A percentile compares a stretch with the other conserved stretches of the same genome.
Evolutionary conservation across 441 rosid species (phyloP).

Genomic region (Oxalis stricta): DNA sequence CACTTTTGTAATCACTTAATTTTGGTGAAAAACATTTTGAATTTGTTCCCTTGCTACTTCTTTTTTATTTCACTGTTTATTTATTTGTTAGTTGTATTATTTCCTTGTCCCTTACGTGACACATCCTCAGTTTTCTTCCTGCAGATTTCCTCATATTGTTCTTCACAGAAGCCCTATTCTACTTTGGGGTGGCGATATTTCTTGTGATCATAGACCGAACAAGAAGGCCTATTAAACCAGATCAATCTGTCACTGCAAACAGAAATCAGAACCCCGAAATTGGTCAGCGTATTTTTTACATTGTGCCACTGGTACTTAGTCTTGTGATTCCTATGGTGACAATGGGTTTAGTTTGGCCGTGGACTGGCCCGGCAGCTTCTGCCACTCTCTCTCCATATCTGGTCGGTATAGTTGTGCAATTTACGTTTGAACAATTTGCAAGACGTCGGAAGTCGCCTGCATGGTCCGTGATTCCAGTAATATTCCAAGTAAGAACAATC

Average conservation of each 20-base stretch:
- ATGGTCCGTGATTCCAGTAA: conserved; percentile 60
- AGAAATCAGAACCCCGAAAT: conserved; percentile 26
- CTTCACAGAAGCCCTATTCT: conserved; percentile 97
- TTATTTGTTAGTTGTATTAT: not conserved
- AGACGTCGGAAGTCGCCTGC: conserved; percentile 66
- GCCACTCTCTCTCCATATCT: conserved; percentile 97
- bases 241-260: conserved; percentile 11
- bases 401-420: conserved; percentile 85
- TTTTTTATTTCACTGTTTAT: not conserved
- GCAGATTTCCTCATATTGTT: conserved; percentile 93
- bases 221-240: conserved; percentile 31
- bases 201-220: conserved; percentile 51
- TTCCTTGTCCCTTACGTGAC: conserved; percentile 5
- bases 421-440: conserved; percentile 84
- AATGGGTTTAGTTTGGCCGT: conserved; percentile 98
- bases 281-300: conserved; percentile 71
- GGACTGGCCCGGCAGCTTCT: conserved; percentile 99
- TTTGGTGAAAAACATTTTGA: conserved; percentile 3
- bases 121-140: conserved; percentile 10
- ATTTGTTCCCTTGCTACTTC: not conserved
- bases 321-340: conserved; percentile 89
- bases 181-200: conserved; percentile 64
- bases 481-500: conserved; percentile 61
- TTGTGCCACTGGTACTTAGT: conserved; percentile 73
- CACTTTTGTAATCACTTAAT: too few relatives aligned